A percentile compares a stretch with the other conserved stretches of the same genome.
These are phyloP conservation scores for Verticillium zaregamsianum DNA, from an alignment of 2,329 filamentous ascomycete genomes.

Conservation along the genomic window DNA sequence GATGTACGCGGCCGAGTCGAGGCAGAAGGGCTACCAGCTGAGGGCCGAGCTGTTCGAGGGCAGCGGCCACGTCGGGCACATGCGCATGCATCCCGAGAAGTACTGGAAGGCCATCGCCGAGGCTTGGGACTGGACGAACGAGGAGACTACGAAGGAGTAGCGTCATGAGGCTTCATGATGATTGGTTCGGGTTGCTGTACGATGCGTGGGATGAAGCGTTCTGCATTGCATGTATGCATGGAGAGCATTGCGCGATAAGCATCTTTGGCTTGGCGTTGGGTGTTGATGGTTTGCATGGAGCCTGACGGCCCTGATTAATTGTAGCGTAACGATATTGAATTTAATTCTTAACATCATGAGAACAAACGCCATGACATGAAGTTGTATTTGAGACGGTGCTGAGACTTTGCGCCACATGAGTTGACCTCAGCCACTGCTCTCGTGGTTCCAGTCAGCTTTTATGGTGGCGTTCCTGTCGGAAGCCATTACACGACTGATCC, in stretches of 20 bases:
- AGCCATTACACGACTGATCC: too few relatives aligned
- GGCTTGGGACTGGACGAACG: slow-evolving; percentile 18
- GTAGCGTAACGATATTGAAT: neutral
- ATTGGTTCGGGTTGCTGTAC: neutral
- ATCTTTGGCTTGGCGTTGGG: neutral
- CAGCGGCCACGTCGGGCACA: slow-evolving; percentile 58
- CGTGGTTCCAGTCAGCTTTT: too few relatives aligned
- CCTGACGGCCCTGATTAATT: neutral
- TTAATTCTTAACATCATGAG: neutral
- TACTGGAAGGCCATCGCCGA: slow-evolving; percentile 50
- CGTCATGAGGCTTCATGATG: neutral
- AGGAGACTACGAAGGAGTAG: neutral
- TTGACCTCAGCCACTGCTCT: too few relatives aligned
- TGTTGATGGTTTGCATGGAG: neutral
- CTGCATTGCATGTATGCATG: neutral
- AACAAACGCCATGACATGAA: neutral
- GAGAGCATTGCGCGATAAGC: neutral
- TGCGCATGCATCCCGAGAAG: slow-evolving; percentile 48
- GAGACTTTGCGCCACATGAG: neutral
- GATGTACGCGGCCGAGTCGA: slow-evolving; percentile 44
- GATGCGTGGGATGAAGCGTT: neutral
- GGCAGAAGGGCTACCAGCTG: slow-evolving; percentile 42
- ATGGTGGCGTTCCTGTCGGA: too few relatives aligned
- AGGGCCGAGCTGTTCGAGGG: slow-evolving; percentile 50
- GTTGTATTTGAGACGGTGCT: neutral